Conservation (phyloP, 345 rosid genomes). For the Heritiera fomes region DNA sequence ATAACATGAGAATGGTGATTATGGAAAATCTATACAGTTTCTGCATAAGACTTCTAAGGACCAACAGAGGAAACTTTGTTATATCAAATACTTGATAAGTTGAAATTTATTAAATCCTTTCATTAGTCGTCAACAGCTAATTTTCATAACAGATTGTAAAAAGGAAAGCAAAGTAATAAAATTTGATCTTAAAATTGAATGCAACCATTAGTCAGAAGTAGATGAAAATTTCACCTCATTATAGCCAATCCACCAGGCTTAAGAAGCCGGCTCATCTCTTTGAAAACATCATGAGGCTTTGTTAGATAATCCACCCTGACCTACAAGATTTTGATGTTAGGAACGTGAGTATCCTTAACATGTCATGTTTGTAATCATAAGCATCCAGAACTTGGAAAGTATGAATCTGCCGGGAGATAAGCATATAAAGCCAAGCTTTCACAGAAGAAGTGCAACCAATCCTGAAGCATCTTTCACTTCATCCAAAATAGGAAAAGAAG, state of each 20-base stretch:
- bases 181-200: not conserved
- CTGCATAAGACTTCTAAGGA: not conserved
- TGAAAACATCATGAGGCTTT: constrained; percentile 79
- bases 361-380: not conserved
- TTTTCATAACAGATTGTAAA: not conserved
- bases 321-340: constrained; percentile 35
- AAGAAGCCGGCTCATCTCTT: constrained; percentile 74
- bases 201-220: not conserved
- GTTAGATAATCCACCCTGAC: constrained; percentile 90
- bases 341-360: not conserved
- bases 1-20: not conserved
- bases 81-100: not conserved
- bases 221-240: constrained; percentile 55
- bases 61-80: not conserved
- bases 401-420: not conserved
- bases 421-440: constrained; percentile 1
- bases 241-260: constrained; percentile 85
- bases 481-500: not conserved
- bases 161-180: not conserved
- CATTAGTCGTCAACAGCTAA: not conserved
- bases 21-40: not conserved
- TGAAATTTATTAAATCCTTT: not conserved
- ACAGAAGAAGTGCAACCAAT: not conserved
- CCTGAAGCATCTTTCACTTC: constrained; percentile 1
- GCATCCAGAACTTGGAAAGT: not conserved